Evolutionary conservation across 225 moss, liverwort and hornwort species (phyloP).

Genomic region (Polytrichum commune): DNA sequence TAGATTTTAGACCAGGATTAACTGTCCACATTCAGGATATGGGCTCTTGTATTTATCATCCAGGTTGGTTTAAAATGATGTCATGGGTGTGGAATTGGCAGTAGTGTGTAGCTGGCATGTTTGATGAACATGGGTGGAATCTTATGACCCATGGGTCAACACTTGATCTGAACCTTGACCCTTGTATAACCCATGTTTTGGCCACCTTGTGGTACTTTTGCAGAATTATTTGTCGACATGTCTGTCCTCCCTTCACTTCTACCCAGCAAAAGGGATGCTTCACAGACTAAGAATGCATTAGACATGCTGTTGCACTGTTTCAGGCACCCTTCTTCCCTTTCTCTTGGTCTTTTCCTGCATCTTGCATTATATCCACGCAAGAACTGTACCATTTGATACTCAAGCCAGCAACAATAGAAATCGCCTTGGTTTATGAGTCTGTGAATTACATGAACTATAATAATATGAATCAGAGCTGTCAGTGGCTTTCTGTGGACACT

Average conservation of each 20-base stretch:
- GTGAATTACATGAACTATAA: too few species aligned
- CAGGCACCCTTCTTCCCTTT: constrained; percentile 36
- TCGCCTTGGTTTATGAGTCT: too few species aligned
- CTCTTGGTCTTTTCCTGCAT: constrained; percentile 8
- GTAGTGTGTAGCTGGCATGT: neutral
- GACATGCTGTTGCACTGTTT: constrained; percentile 73
- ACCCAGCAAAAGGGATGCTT: constrained; percentile 66
- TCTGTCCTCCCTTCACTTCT: constrained; percentile 74
- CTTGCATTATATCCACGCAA: neutral
- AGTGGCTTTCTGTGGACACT: too few species aligned
- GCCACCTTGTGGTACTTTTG: constrained; percentile 15
- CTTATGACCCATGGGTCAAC: neutral
- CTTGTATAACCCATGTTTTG: constrained; percentile 4
- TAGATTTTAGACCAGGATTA: too few species aligned
- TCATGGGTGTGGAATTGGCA: neutral
- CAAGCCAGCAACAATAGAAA: too few species aligned
- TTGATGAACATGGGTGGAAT: neutral
- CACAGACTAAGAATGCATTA: constrained; percentile 65
- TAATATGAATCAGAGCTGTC: too few species aligned
- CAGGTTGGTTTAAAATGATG: too few species aligned
- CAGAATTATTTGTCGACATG: constrained; percentile 75
- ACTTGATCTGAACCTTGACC: neutral
- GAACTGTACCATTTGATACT: too few species aligned
- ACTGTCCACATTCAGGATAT: too few species aligned
- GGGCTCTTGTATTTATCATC: neutral